Conservation (phyloP, 129 eudicot species). For the Flaveria linearis region DNA sequence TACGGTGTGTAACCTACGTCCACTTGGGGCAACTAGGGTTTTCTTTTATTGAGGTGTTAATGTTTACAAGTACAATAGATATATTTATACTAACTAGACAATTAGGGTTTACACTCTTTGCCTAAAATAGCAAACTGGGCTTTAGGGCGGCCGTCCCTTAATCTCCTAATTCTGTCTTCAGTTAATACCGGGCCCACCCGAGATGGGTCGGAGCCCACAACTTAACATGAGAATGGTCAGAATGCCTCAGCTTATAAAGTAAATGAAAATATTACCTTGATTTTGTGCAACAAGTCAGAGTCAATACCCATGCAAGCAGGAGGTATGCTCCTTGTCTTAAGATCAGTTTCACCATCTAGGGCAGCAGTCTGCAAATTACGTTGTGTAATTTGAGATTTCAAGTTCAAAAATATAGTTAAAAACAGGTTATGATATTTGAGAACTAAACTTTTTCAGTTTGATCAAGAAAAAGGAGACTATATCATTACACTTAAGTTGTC, state of each 20-base stretch:
- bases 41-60: no score
- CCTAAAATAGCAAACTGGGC: no score
- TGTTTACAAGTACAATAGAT: no score
- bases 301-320: slow-evolving; percentile 98
- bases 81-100: no score
- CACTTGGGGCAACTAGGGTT: no score
- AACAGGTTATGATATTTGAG: background rate
- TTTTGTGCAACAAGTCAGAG: slow-evolving; percentile 82
- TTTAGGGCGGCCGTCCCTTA: no score
- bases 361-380: slow-evolving; percentile 76
- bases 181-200: no score
- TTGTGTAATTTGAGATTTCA: slow-evolving; percentile 17
- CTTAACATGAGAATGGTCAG: slow-evolving; percentile 19
- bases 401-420: background rate
- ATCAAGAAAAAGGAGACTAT: background rate
- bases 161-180: no score
- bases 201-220: no score
- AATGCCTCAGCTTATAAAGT: slow-evolving; percentile 20
- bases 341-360: slow-evolving; percentile 98
- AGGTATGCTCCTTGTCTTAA: slow-evolving; percentile 87
- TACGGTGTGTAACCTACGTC: no score
- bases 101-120: no score
- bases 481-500: slow-evolving; percentile 3
- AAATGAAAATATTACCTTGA: slow-evolving; percentile 67
- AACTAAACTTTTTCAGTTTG: background rate